These are phyloP conservation scores for Cladosporium sp. DNA, from an alignment of 2,329 filamentous ascomycete genomes.

Conservation along the genomic window DNA sequence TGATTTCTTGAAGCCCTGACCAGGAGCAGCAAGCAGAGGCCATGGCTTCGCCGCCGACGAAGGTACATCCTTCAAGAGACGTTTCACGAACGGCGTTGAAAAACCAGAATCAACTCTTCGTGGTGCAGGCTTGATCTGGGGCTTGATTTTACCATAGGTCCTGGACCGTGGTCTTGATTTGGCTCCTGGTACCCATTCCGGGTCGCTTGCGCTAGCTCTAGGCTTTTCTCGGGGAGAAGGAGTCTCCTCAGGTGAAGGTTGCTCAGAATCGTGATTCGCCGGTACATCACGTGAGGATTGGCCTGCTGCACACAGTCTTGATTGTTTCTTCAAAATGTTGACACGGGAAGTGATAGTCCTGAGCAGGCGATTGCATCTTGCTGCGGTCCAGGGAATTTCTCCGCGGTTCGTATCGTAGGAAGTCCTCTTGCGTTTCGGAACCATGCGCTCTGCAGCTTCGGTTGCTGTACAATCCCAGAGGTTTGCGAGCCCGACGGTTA, in stretches of 20 bases:
- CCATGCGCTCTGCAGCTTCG: neutral
- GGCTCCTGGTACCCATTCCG: conserved; percentile 18
- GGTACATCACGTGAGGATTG: neutral
- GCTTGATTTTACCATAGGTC: conserved; percentile 5
- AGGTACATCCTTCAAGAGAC: conserved; percentile 16
- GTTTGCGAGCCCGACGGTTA: neutral
- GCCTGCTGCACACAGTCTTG: neutral
- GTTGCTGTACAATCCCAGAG: conserved; percentile 3
- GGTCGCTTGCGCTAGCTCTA: conserved; percentile 13
- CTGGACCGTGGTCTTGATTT: neutral
- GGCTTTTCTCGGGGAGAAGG: neutral
- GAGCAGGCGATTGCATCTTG: conserved; percentile 40
- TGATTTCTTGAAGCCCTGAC: neutral
- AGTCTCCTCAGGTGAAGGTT: neutral
- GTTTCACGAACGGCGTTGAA: conserved; percentile 18
- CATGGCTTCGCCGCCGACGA: neutral
- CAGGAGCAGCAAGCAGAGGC: neutral
- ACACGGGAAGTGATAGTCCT: conserved; percentile 40
- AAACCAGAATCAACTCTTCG: conserved; percentile 7
- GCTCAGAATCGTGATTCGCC: neutral
- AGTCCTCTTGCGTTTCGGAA: conserved; percentile 13
- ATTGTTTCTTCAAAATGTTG: conserved; percentile 32
- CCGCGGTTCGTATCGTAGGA: neutral
- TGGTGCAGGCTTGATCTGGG: neutral
- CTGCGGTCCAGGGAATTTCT: conserved; percentile 37